Evolutionary conservation across 495 filamentous ascomycete species (phyloP).

Genomic region (Xylaria grammica): DNA sequence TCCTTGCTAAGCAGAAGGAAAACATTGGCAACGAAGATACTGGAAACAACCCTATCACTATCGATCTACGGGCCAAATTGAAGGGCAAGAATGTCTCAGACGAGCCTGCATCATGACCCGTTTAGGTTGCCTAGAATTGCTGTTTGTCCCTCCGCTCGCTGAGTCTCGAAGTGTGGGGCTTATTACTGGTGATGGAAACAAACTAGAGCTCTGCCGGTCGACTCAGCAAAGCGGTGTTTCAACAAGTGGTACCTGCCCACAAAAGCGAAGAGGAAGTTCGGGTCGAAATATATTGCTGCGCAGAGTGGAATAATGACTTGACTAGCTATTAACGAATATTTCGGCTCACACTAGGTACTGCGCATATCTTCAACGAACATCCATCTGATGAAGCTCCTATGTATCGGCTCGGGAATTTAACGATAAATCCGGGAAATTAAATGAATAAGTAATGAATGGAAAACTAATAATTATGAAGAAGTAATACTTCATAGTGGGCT

Average conservation of each 20-base stretch:
- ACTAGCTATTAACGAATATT: background rate
- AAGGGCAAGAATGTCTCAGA: conserved; percentile 7
- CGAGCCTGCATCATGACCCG: background rate
- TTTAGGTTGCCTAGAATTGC: background rate
- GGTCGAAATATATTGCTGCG: background rate
- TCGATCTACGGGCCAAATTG: conserved; percentile 7
- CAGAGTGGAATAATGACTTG: background rate
- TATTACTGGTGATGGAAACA: too few species aligned
- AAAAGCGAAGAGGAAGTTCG: too few species aligned
- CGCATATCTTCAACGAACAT: background rate
- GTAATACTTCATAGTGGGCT: too few species aligned
- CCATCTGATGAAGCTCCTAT: background rate
- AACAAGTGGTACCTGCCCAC: too few species aligned
- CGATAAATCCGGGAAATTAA: too few species aligned
- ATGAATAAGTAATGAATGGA: too few species aligned
- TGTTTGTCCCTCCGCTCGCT: background rate
- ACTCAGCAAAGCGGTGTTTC: too few species aligned
- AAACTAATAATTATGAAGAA: too few species aligned
- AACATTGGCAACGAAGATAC: background rate
- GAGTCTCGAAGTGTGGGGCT: background rate
- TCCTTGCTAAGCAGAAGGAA: conserved; percentile 16
- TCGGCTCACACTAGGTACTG: conserved; percentile 1
- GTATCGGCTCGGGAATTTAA: too few species aligned
- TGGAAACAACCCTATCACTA: background rate
- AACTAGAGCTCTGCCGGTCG: too few species aligned